Evolutionary conservation across 2,329 filamentous ascomycete genomes (phyloP), one percentile per base, ranked within the genome.

Genomic region (Bipolaris victoriae): DNA sequence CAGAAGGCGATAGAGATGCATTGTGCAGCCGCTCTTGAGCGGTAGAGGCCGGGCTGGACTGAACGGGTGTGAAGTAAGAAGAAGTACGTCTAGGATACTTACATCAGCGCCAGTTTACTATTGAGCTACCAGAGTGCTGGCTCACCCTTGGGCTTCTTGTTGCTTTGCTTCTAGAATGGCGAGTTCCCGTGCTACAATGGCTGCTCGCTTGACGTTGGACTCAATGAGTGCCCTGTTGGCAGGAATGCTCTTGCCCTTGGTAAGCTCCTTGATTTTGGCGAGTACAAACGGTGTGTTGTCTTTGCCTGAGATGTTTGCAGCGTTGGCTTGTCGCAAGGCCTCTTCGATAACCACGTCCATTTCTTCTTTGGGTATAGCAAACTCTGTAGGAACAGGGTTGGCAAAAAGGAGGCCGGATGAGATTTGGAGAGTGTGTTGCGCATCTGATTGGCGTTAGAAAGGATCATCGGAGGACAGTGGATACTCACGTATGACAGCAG

Each of bases 281-380:
- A 97, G 81, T 37, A 97, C 87, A 71, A 89, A 97, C 0, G 93
- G 93, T 0, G 93, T 97, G 72, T 95, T 96, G 60, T 86, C 85
- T 72, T 83, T 90, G 44, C 93, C 93, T 1, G 83, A 84, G 57
- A 86, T 85, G 9, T 75, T 74, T 20, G 69, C 65, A 4, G 70
- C 67, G 48, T 77, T 58, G 5, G 75, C 72, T 63, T 78, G 70
- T 29, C 66, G 60, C 20, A 80, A 68, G 40, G 77, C 75, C 49
- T 79, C 75, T 18, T 73, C 70, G 40, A 82, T 77, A 22, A 79
- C 66, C 1, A 70, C 33, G 37, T 78, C 68, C 64, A 80, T 76
- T 18, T 75, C 71, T 3, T 80, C 76, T 55, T 88, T 87, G 1
- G 90, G 85, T 47, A 97, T 88, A 15, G 86, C 89, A 66, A 83